Percentiles rank a stretch among this genome's conserved stretches.
Evolutionary conservation across 441 rosid genomes (phyloP).

Genomic region (Kokia cookei): DNA sequence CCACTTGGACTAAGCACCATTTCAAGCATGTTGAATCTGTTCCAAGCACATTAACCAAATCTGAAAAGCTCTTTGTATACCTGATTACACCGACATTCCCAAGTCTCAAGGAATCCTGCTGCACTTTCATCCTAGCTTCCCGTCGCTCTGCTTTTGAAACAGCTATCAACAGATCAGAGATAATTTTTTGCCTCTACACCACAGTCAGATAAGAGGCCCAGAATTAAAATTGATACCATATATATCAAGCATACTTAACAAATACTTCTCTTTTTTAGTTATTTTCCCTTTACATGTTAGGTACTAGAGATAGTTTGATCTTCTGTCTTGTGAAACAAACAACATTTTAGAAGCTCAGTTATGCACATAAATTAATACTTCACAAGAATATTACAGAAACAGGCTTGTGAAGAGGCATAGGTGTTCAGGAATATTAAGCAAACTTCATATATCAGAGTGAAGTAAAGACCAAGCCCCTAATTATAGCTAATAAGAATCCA

Average conservation of each 20-base stretch:
- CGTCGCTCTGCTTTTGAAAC: slow-evolving; percentile 96
- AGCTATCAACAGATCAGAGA: slow-evolving; percentile 92
- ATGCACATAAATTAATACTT: neutral
- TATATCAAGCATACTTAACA: neutral
- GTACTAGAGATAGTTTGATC: neutral
- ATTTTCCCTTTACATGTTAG: neutral
- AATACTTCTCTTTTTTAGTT: neutral
- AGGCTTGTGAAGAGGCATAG: neutral
- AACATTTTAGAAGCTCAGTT: neutral
- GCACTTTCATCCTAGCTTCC: slow-evolving; percentile 94
- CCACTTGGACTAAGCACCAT: slow-evolving; percentile 1
- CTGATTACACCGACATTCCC: slow-evolving; percentile 97
- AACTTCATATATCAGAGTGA: neutral
- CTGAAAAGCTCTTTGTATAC: slow-evolving; percentile 24
- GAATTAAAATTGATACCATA: slow-evolving; percentile 1
- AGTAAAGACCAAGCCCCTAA: neutral
- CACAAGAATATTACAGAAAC: neutral
- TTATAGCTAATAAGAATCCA: neutral
- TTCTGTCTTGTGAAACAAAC: neutral
- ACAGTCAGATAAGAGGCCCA: slow-evolving; percentile 7
- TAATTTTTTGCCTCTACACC: slow-evolving; percentile 78
- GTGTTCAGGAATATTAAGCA: neutral
- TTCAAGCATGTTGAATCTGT: neutral
- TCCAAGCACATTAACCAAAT: slow-evolving; percentile 3
- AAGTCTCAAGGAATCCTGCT: slow-evolving; percentile 91